These are phyloP conservation scores for Stephanodiscus minutulus DNA, from an alignment of 108 stramenopile genomes.

Conservation along the genomic window DNA sequence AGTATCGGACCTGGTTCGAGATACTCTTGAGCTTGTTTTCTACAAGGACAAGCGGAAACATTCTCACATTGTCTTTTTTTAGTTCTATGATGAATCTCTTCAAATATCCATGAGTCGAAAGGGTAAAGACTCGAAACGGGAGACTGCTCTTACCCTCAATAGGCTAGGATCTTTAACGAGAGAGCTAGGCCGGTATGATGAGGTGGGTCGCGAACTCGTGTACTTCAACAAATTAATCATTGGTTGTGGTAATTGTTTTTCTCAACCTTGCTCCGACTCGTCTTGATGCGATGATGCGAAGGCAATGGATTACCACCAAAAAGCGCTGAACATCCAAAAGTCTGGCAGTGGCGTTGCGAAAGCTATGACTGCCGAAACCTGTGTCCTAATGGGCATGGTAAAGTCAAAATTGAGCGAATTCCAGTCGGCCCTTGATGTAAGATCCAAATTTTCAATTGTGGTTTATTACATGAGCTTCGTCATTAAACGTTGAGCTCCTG, in stretches of 20 bases:
- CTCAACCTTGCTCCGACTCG: not conserved
- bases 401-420: conserved; percentile 59
- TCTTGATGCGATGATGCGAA: conserved; percentile 48
- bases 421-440: conserved; percentile 47
- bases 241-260: not conserved
- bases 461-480: no score
- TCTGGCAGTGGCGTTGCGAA: conserved; percentile 54
- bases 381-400: conserved; percentile 65
- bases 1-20: no score
- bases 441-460: not conserved
- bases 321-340: conserved; percentile 60
- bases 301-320: conserved; percentile 76
- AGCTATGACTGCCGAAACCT: conserved; percentile 67
- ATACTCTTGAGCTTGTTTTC: no score
- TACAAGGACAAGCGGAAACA: no score
- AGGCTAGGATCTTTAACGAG: conserved; percentile 63
- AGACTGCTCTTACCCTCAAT: conserved; percentile 69
- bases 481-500: no score
- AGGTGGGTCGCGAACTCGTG: conserved; percentile 17
- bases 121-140: conserved; percentile 49
- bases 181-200: conserved; percentile 53
- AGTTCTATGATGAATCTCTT: conserved; percentile 76
- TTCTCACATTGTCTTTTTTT: conserved; percentile 17
- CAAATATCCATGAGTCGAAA: conserved; percentile 53
- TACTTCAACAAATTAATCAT: not conserved